Conservation (phyloP, 768 basidiomycete species). For the Pleurotus tuoliensis region DNA sequence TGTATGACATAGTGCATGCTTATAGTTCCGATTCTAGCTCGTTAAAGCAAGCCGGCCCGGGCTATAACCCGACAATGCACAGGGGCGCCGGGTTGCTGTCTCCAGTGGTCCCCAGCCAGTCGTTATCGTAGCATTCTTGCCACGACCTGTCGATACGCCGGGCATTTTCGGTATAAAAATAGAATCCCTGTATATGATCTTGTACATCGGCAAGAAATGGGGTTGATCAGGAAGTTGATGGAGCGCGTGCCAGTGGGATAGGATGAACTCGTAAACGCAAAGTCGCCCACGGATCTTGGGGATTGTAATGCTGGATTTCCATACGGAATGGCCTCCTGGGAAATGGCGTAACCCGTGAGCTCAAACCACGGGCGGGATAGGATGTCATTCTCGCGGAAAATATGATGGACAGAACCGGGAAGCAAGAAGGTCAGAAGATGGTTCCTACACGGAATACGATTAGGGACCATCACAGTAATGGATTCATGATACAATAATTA, state of each 20-base stretch:
- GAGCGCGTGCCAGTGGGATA: neutral
- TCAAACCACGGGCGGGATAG: neutral
- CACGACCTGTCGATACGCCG: neutral
- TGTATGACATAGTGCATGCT: neutral
- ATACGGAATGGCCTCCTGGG: slow-evolving; percentile 3
- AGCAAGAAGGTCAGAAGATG: neutral
- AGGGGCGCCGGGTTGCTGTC: no score
- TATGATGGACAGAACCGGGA: slow-evolving; percentile 2
- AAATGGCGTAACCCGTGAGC: neutral
- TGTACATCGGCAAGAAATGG: neutral
- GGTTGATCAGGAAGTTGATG: neutral
- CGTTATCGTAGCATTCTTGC: no score
- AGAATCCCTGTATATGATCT: no score
- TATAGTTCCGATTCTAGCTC: neutral
- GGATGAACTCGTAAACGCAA: neutral
- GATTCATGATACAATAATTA: neutral
- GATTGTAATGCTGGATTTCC: neutral
- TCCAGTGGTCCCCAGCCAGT: no score
- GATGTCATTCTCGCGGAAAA: neutral
- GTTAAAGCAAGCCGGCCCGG: slow-evolving; percentile 2
- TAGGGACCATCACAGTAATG: neutral
- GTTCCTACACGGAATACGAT: neutral
- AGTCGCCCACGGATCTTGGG: slow-evolving; percentile 3
- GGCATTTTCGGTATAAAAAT: no score
- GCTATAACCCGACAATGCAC: neutral